Conservation (phyloP, 257 asterid genomes). For the Scutellaria minor region DNA sequence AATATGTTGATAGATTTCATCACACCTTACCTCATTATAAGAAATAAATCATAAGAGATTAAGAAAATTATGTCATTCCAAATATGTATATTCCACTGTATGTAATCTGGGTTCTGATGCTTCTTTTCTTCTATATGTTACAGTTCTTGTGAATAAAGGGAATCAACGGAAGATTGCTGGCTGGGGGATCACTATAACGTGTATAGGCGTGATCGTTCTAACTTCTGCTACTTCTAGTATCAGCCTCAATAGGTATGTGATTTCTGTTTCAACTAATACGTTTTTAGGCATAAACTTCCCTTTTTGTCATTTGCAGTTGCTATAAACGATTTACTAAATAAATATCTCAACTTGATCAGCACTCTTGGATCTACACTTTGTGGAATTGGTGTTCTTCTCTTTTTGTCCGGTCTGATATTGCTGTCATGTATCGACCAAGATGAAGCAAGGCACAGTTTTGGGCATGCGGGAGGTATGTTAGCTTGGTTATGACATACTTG, state of each 20-base stretch:
- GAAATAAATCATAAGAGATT: neutral
- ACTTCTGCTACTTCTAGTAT: slow-evolving; percentile 76
- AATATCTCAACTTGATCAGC: slow-evolving; percentile 50
- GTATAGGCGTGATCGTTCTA: slow-evolving; percentile 71
- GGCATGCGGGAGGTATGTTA: slow-evolving; percentile 80
- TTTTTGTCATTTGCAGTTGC: neutral
- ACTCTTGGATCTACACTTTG: slow-evolving; percentile 58
- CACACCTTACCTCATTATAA: neutral
- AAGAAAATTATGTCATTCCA: slow-evolving; percentile 13
- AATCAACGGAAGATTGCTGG: slow-evolving; percentile 83
- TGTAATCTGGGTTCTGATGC: slow-evolving; percentile 18
- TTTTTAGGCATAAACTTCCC: neutral
- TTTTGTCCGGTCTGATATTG: slow-evolving; percentile 60
- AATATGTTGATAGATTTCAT: slow-evolving; percentile 4
- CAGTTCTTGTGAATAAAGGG: slow-evolving; percentile 56
- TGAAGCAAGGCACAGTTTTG: slow-evolving; percentile 85
- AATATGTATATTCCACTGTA: neutral
- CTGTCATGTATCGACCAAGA: slow-evolving; percentile 80
- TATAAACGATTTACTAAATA: slow-evolving; percentile 11
- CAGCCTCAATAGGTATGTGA: slow-evolving; percentile 58
- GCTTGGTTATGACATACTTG: neutral
- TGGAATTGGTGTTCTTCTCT: slow-evolving; percentile 68
- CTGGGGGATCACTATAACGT: slow-evolving; percentile 74
- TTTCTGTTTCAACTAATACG: slow-evolving; percentile 1
- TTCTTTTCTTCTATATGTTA: slow-evolving; percentile 16